Percentiles rank a stretch among this genome's conserved stretches.
Conservation (phyloP, 768 basidiomycete species). For the Termitomyces sp. region DNA sequence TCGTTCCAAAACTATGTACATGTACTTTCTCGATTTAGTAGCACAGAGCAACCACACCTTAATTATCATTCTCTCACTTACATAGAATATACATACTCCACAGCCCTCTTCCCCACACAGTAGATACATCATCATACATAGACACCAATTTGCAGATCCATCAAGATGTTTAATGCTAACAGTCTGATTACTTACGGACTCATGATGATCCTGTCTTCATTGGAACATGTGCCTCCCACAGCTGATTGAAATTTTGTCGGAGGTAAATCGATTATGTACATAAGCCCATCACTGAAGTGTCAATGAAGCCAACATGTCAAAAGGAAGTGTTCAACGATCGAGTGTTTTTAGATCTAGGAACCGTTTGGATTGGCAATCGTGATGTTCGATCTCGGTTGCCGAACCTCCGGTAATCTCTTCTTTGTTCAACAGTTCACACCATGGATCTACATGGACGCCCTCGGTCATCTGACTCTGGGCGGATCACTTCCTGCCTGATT, state of each 20-base stretch:
- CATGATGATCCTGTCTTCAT: neutral
- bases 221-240: neutral
- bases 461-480: conserved; percentile 16
- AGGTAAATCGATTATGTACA: conserved; percentile 2
- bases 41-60: conserved; percentile 4
- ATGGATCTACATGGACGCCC: conserved; percentile 1
- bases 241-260: neutral
- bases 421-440: neutral
- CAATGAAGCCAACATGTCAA: conserved; percentile 8
- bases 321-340: neutral
- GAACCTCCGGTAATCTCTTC: conserved; percentile 13
- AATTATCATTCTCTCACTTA: conserved; percentile 3
- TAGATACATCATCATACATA: neutral
- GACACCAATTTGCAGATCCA: conserved; percentile 3
- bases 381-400: conserved; percentile 10
- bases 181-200: neutral
- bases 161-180: neutral
- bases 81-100: conserved; percentile 3
- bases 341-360: conserved; percentile 12
- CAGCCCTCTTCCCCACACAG: neutral
- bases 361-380: conserved; percentile 15
- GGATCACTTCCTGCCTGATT: too few relatives aligned
- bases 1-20: conserved; percentile 13
- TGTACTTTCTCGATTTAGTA: conserved; percentile 5
- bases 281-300: conserved; percentile 9